Evolutionary conservation across 1,284 basidiomycete genomes (phyloP).

Genomic region (Heterobasidion parviporum): DNA sequence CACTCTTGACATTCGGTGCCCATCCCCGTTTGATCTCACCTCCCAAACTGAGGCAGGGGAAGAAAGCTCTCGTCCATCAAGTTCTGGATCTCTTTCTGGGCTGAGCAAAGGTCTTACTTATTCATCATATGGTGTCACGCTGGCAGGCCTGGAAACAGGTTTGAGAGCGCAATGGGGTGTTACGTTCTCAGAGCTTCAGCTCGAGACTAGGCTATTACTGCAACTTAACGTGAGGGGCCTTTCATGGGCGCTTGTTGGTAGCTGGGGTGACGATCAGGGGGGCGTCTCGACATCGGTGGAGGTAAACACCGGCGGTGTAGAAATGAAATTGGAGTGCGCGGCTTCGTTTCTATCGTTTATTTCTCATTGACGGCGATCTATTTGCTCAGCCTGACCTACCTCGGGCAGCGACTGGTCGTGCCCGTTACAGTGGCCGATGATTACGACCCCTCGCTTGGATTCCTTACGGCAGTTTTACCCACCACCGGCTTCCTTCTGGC

Average conservation of each 20-base stretch:
- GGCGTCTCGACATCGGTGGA: constrained; percentile 23
- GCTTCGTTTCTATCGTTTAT: constrained; percentile 7
- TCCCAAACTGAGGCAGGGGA: constrained; percentile 2
- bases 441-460: constrained; percentile 19
- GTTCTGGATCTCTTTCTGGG: constrained; percentile 21
- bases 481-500: constrained; percentile 22
- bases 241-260: constrained; percentile 18
- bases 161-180: constrained; percentile 24
- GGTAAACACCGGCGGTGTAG: constrained; percentile 21
- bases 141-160: constrained; percentile 18
- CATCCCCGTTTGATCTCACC: constrained; percentile 6
- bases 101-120: constrained; percentile 18
- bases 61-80: background rate
- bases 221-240: constrained; percentile 18
- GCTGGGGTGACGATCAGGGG: constrained; percentile 19
- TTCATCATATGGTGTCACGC: constrained; percentile 20
- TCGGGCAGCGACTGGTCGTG: constrained; percentile 24
- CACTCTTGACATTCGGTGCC: constrained; percentile 16
- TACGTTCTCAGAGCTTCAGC: constrained; percentile 20
- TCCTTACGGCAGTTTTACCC: constrained; percentile 24
- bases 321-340: constrained; percentile 26
- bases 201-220: constrained; percentile 16
- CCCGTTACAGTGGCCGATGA: constrained; percentile 27
- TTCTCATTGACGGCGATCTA: constrained; percentile 1
- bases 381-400: constrained; percentile 20